A percentile compares a stretch with the other conserved stretches of the same genome.
Evolutionary conservation across 768 basidiomycete species (phyloP).

Genomic region (Panellus pusillus): DNA sequence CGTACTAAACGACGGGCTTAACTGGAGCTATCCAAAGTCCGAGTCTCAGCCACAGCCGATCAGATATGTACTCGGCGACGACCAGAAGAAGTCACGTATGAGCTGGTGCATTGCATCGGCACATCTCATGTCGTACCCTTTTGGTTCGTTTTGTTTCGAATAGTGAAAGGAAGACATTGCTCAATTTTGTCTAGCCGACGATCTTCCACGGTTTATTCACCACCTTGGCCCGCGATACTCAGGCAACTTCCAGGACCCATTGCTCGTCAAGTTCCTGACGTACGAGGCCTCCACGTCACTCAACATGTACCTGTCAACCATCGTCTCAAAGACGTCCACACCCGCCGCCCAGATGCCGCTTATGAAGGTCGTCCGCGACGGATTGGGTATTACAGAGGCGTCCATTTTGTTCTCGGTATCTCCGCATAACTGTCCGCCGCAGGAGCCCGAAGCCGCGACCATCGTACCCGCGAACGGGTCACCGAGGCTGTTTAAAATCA

Average conservation of each 20-base stretch:
- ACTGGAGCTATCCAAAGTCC: slow-evolving; percentile 62
- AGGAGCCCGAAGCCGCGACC: slow-evolving; percentile 12
- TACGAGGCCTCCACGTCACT: slow-evolving; percentile 84
- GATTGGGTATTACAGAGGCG: slow-evolving; percentile 42
- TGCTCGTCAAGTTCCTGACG: slow-evolving; percentile 73
- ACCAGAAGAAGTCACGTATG: slow-evolving; percentile 39
- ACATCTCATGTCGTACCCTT: slow-evolving; percentile 56
- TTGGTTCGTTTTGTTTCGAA: slow-evolving; percentile 41
- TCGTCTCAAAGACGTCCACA: slow-evolving; percentile 36
- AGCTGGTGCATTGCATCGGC: slow-evolving; percentile 73
- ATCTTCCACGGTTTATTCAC: slow-evolving; percentile 72
- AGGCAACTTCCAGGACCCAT: slow-evolving; percentile 72
- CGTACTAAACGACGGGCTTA: slow-evolving; percentile 58
- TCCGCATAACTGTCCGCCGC: slow-evolving; percentile 28
- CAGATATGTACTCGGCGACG: slow-evolving; percentile 59
- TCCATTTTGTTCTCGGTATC: slow-evolving; percentile 43
- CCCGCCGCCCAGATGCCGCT: slow-evolving; percentile 34
- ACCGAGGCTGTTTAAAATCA: slow-evolving; percentile 25
- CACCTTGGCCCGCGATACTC: slow-evolving; percentile 80
- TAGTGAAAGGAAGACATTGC: not conserved
- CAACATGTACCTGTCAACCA: slow-evolving; percentile 68
- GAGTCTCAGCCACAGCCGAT: slow-evolving; percentile 37
- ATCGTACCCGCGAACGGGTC: slow-evolving; percentile 18
- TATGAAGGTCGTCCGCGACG: slow-evolving; percentile 51
- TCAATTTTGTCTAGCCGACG: slow-evolving; percentile 48